Evolutionary conservation across 805 yeast genomes (phyloP), one percentile per base, ranked within the genome.

Genomic region (Schizosaccharomyces japonicus): DNA sequence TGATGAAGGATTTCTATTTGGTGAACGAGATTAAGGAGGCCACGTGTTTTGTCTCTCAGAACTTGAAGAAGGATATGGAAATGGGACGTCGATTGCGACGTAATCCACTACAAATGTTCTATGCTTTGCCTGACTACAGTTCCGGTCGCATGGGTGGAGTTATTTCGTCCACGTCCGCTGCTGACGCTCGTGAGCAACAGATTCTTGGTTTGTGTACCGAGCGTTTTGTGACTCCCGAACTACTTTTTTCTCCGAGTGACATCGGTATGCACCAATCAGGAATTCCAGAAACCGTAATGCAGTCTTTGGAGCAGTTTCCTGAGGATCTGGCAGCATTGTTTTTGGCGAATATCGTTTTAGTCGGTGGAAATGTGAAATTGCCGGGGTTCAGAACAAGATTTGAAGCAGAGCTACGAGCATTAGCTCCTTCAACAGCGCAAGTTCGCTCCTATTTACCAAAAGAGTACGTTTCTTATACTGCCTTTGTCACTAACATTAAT

Each of bases 61-160:
- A 80, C 54, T 81, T 75, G 55, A 63, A 60, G 21, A 54, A 58
- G 19, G 70, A 74, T 19, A 57, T 78, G 47, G 63, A 66, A 34
- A 51, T 60, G 7, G 60, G 65, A 52, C 39, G 30, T 58, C 57
- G 57, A 33, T 60, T 49, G 47, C 47, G 45, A 32, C 58, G 60
- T 28, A 55, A 54, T 36, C 57, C 60, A 6, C 55, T 65, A 13
- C 65, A 70, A 1, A 65, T 78, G 46, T 83, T 78, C 54, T 87
- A 83, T 56, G 79, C 82, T 0, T 64, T 90, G 39, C 98, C 98
- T 0, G 94, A 85, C 58, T 80, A 78, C 59, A 81, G 80, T 56
- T 77, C 81, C 1, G 77, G 84, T 5, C 71, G 76, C 40, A 66
- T 75, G 7, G 98, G 98, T 0, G 79, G 76, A 55, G 73, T 80